A percentile compares a stretch with the other conserved stretches of the same genome.
phyloP scores from a whole-genome alignment of 83 land plant genomes.

The Larix sibirica region DNA sequence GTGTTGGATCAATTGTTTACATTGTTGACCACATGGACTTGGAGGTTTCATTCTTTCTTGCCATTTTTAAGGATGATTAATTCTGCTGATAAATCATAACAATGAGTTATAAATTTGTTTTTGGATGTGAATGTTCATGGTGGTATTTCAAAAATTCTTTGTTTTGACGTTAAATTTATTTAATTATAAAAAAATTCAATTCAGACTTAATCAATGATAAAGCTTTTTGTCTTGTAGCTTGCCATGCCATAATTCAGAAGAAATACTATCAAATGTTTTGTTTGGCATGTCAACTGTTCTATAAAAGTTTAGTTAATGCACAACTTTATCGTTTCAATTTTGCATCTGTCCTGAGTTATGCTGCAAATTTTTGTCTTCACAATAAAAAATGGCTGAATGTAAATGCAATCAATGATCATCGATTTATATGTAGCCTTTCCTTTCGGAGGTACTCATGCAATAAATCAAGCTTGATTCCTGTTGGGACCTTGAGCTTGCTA shows the following conservation, averaged over 20 bases:
- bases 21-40: slow-evolving; percentile 84
- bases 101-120: not conserved
- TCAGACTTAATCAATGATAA: not conserved
- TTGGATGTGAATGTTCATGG: not conserved
- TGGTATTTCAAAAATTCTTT: not conserved
- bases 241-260: not conserved
- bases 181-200: not conserved
- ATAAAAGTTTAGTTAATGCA: not conserved
- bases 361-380: not conserved
- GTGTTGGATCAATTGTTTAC: slow-evolving; percentile 77
- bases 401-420: too few species aligned
- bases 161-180: not conserved
- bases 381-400: not conserved
- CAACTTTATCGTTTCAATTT: not conserved
- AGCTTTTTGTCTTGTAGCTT: slow-evolving; percentile 7
- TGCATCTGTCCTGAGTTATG: not conserved
- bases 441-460: too few species aligned
- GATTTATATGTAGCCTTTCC: too few species aligned
- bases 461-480: too few species aligned
- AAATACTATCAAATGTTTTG: not conserved
- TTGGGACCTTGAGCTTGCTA: too few species aligned
- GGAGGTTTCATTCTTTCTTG: slow-evolving; percentile 45
- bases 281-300: not conserved
- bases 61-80: not conserved
- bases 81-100: too few species aligned